phyloP scores from a whole-genome alignment of 2,329 filamentous ascomycete species.

The Diaporthe citriasiana region DNA sequence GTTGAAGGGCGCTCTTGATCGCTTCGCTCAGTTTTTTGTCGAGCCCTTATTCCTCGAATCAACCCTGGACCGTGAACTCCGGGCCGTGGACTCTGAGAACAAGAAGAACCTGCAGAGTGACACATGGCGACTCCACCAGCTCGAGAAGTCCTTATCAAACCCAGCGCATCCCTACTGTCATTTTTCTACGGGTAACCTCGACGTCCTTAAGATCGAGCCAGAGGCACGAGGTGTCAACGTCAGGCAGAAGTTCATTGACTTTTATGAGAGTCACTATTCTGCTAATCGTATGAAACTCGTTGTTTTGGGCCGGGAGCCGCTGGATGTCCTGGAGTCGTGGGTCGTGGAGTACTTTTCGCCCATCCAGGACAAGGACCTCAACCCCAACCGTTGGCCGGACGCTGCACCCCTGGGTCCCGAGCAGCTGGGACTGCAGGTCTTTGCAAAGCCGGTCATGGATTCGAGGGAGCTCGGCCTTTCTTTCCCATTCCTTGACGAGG shows the following conservation, averaged over 20 bases:
- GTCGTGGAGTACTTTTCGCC: conserved; percentile 85
- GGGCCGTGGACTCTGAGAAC: conserved; percentile 94
- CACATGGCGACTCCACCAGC: conserved; percentile 87
- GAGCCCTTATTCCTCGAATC: conserved; percentile 87
- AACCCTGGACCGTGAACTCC: conserved; percentile 88
- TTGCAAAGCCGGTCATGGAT: conserved; percentile 94
- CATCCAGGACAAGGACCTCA: conserved; percentile 85
- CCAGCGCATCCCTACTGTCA: conserved; percentile 90
- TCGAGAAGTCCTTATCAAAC: conserved; percentile 91
- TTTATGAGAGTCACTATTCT: conserved; percentile 90
- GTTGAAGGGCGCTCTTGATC: conserved; percentile 85
- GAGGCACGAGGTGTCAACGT: conserved; percentile 86
- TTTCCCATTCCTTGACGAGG: conserved; percentile 90
- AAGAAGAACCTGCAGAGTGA: conserved; percentile 98
- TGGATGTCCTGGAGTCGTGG: conserved; percentile 89
- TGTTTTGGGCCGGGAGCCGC: conserved; percentile 82
- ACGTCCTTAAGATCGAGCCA: conserved; percentile 86
- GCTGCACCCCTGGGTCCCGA: conserved; percentile 64
- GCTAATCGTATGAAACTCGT: conserved; percentile 95
- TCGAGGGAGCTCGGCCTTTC: conserved; percentile 82
- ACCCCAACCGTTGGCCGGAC: conserved; percentile 68
- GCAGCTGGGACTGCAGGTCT: conserved; percentile 77
- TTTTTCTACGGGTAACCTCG: conserved; percentile 91
- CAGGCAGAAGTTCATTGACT: conserved; percentile 91
- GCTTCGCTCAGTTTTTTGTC: conserved; percentile 95